Evolutionary conservation across 192 early-diverging fungal species (phyloP).

Genomic region (Coemansia sp.): DNA sequence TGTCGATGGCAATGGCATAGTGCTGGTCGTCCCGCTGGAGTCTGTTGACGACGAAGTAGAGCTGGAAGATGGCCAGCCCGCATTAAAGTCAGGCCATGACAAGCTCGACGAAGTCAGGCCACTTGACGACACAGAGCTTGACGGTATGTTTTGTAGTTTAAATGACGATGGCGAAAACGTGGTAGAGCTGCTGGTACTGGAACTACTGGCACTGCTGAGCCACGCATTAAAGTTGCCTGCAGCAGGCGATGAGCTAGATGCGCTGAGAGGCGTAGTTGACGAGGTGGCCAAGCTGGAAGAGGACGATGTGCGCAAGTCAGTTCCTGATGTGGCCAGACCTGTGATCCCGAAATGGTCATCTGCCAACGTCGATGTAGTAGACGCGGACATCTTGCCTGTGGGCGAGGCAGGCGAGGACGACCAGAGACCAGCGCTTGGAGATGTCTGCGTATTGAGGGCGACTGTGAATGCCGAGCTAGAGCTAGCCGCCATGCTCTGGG

Average conservation of each 20-base stretch:
- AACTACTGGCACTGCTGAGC: not conserved
- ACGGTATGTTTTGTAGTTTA: not conserved
- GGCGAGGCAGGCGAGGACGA: not conserved
- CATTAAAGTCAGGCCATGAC: not conserved
- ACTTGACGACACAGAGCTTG: not conserved
- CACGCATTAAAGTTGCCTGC: not conserved
- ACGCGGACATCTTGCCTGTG: not conserved
- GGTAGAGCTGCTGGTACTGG: not conserved
- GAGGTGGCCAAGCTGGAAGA: not conserved
- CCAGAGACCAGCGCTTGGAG: not conserved
- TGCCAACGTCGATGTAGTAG: not conserved
- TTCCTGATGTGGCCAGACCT: not conserved
- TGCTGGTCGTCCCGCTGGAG: not conserved
- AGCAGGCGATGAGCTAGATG: not conserved
- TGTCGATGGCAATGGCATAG: not conserved
- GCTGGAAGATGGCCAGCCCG: not conserved
- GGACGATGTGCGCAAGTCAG: not conserved
- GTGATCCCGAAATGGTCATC: not conserved
- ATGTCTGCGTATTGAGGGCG: not conserved
- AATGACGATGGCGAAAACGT: not conserved
- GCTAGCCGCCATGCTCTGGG: not conserved
- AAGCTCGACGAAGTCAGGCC: not conserved
- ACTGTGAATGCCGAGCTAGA: not conserved
- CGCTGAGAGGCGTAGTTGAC: no score
- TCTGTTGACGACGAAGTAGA: not conserved